These are phyloP conservation scores for Cutaneotrichosporon cavernicola DNA, from an alignment of 1,284 basidiomycete genomes.

Conservation along the genomic window DNA sequence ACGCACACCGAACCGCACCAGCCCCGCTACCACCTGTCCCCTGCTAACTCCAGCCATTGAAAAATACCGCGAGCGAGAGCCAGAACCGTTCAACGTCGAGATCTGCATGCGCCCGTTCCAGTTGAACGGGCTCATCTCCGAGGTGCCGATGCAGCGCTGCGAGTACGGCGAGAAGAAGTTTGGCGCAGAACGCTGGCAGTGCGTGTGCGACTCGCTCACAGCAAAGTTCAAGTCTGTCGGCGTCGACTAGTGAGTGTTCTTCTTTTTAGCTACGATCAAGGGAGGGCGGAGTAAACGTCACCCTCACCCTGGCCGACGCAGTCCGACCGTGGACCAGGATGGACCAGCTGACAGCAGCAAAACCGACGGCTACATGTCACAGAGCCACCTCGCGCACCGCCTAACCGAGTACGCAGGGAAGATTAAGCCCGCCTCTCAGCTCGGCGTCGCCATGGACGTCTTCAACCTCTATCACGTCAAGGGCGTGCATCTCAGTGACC, in stretches of 20 bases:
- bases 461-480: constrained; percentile 52
- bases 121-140: constrained; percentile 40
- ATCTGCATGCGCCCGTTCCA: constrained; percentile 51
- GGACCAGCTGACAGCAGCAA: constrained; percentile 25
- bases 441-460: constrained; percentile 40
- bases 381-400: constrained; percentile 52
- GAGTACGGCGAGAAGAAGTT: constrained; percentile 47
- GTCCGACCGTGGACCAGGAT: not conserved
- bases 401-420: constrained; percentile 41
- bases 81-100: constrained; percentile 28
- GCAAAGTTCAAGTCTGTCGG: constrained; percentile 48
- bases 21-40: not conserved
- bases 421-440: constrained; percentile 46
- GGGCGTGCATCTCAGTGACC: constrained; percentile 47
- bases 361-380: constrained; percentile 45
- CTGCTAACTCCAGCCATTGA: constrained; percentile 27
- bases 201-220: constrained; percentile 38
- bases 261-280: not conserved
- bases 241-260: constrained; percentile 42
- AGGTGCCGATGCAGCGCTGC: constrained; percentile 34
- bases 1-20: not conserved
- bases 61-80: constrained; percentile 30
- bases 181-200: constrained; percentile 42
- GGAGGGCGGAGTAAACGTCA: not conserved
- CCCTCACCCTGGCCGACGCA: not conserved